Conservation (phyloP, 805 yeast genomes). For the Candida ipomoeae region DNA sequence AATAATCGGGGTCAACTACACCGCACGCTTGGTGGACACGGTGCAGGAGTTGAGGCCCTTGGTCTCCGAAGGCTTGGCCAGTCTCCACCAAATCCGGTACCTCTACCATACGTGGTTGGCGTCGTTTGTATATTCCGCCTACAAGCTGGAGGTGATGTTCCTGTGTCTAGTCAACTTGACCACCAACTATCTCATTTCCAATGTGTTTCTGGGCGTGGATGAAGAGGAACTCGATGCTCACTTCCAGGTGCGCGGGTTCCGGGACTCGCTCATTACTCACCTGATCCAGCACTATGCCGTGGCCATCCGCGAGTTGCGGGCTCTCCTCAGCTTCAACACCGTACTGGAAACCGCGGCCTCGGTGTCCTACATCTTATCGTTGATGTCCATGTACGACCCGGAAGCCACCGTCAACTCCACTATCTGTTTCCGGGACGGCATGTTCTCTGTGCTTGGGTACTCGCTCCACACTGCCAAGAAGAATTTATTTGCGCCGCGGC, state of each 20-base stretch:
- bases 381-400: slow-evolving; percentile 42
- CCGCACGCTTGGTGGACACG: slow-evolving; percentile 1
- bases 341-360: slow-evolving; percentile 31
- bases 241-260: slow-evolving; percentile 15
- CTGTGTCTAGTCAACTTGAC: slow-evolving; percentile 36
- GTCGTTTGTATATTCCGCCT: slow-evolving; percentile 27
- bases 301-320: slow-evolving; percentile 32
- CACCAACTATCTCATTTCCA: slow-evolving; percentile 36
- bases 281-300: slow-evolving; percentile 35
- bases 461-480: slow-evolving; percentile 17
- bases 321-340: slow-evolving; percentile 23
- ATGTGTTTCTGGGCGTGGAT: slow-evolving; percentile 19
- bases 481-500: slow-evolving; percentile 10
- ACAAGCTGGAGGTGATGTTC: slow-evolving; percentile 26
- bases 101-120: slow-evolving; percentile 33
- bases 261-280: slow-evolving; percentile 26
- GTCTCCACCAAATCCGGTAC: slow-evolving; percentile 25
- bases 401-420: slow-evolving; percentile 36
- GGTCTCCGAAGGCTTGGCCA: slow-evolving; percentile 24
- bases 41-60: slow-evolving; percentile 14
- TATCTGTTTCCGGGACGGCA: slow-evolving; percentile 38
- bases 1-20: slow-evolving; percentile 1
- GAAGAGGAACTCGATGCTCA: slow-evolving; percentile 8
- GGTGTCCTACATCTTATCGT: slow-evolving; percentile 33
- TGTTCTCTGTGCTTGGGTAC: slow-evolving; percentile 33